These are phyloP conservation scores for Curvularia sp. DNA, from an alignment of 2,329 filamentous ascomycete species.

Conservation along the genomic window DNA sequence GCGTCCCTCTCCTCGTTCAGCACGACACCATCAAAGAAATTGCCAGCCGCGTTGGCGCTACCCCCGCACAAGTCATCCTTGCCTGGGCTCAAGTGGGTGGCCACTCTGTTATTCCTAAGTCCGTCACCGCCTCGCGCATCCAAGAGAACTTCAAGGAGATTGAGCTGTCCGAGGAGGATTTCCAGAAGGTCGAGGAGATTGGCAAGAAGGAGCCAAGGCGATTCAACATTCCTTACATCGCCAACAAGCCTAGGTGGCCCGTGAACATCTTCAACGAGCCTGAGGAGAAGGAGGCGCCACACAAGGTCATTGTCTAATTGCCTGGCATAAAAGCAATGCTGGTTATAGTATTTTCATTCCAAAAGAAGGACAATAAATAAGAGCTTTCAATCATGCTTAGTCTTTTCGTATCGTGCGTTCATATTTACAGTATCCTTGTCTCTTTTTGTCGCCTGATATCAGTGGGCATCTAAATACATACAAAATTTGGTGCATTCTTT, in stretches of 20 bases:
- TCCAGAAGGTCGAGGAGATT: constrained; percentile 52
- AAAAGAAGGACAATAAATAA: not conserved
- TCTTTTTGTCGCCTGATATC: not conserved
- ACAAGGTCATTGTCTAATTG: constrained; percentile 53
- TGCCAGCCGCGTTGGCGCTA: constrained; percentile 68
- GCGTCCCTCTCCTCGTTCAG: constrained; percentile 52
- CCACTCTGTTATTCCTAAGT: constrained; percentile 45
- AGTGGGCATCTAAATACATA: not conserved
- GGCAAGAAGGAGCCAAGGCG: constrained; percentile 69
- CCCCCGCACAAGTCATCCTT: constrained; percentile 80
- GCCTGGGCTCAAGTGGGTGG: constrained; percentile 80
- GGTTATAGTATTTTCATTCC: no score
- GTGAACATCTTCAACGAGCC: constrained; percentile 65
- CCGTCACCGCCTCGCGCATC: constrained; percentile 41
- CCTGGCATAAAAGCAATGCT: not conserved
- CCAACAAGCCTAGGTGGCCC: constrained; percentile 62
- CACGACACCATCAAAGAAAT: constrained; percentile 69
- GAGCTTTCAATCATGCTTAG: not conserved
- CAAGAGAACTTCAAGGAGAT: constrained; percentile 45
- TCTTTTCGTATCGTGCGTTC: not conserved
- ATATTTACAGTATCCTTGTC: not conserved
- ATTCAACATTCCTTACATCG: constrained; percentile 54
- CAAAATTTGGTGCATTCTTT: not conserved
- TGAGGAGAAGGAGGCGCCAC: constrained; percentile 59
- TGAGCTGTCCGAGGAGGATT: constrained; percentile 37